Percentiles rank a stretch among this genome's conserved stretches.
phyloP scores from a whole-genome alignment of 345 rosid genomes.

The Fremontodendron californicum region DNA sequence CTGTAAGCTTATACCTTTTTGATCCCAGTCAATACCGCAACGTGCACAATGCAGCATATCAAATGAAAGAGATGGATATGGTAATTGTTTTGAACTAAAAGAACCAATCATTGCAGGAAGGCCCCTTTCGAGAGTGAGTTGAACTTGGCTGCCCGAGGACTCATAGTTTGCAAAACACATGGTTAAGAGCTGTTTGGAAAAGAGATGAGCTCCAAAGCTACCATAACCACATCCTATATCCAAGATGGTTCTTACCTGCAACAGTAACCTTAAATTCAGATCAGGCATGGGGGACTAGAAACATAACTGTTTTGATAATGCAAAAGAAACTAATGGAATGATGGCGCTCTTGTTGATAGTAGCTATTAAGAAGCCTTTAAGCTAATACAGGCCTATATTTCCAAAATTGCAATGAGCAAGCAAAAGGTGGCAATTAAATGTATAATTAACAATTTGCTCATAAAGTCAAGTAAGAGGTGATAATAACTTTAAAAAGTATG shows the following conservation, averaged over 20 bases:
- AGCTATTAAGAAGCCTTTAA: background rate
- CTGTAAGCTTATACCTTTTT: conserved; percentile 56
- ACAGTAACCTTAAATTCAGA: conserved; percentile 5
- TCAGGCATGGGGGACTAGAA: background rate
- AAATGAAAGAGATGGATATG: conserved; percentile 94
- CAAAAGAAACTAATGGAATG: background rate
- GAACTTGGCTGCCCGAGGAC: conserved; percentile 96
- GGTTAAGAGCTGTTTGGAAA: conserved; percentile 70
- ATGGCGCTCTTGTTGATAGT: background rate
- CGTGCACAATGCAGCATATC: conserved; percentile 97
- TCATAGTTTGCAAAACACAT: conserved; percentile 97
- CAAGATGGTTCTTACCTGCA: conserved; percentile 89
- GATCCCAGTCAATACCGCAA: conserved; percentile 95
- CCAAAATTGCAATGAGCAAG: background rate
- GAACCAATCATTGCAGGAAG: conserved; percentile 97
- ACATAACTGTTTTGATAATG: background rate
- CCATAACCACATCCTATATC: conserved; percentile 99
- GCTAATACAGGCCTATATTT: background rate
- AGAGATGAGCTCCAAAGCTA: conserved; percentile 97
- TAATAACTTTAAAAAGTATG: background rate
- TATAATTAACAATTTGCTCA: background rate
- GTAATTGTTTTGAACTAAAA: conserved; percentile 71
- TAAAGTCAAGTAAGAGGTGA: background rate
- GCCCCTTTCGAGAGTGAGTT: conserved; percentile 96
- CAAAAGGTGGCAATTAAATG: background rate